Evolutionary conservation across 2,329 filamentous ascomycete species (phyloP), one percentile per base, ranked within the genome.

Genomic region (Hymenoscyphus fructigenus): DNA sequence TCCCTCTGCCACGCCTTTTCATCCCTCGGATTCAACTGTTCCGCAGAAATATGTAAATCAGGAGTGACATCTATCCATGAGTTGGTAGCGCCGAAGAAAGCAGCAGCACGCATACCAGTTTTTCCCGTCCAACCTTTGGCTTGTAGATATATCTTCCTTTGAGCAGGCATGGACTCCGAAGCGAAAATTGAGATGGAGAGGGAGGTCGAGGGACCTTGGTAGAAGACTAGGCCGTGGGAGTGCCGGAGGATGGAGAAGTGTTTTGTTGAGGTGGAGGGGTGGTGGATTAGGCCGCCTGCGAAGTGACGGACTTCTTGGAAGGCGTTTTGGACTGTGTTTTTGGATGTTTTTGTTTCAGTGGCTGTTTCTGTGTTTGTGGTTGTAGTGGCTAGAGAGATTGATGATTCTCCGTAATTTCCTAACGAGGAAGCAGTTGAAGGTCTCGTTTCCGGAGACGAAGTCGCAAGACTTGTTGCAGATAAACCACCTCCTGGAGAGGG

Each of bases 21-120:
- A 41, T 90, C 86, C 0, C 76, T 77, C 0, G 80, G 78, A 0
- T 82, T 77, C 1, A 91, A 71, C 57, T 88, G 82, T 0, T 82
- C 77, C 0, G 80, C 71, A 0, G 75, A 72, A 0, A 84, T 80
- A 26, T 79, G 79, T 1, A 80, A 75, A 0, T 78, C 78, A 0
- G 89, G 89, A 0, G 89, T 91, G 2, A 91, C 88, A 65, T 91
- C 83, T 14, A 91, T 78, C 89, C 89, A 91, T 70, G 78, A 81
- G 7, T 81, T 80, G 14, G 82, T 85, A 0, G 83, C 81, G 7
- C 87, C 84, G 41, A 91, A 77, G 1, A 91, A 75, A 0, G 87
- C 84, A 73, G 89, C 89, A 32, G 88, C 78, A 6, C 82, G 82
- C 84, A 91, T 89, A 20, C 89, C 89, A 59, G 87, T 82, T 71